phyloP scores from a whole-genome alignment of 2,329 filamentous ascomycete species.

The Westerdykella aurantiaca region DNA sequence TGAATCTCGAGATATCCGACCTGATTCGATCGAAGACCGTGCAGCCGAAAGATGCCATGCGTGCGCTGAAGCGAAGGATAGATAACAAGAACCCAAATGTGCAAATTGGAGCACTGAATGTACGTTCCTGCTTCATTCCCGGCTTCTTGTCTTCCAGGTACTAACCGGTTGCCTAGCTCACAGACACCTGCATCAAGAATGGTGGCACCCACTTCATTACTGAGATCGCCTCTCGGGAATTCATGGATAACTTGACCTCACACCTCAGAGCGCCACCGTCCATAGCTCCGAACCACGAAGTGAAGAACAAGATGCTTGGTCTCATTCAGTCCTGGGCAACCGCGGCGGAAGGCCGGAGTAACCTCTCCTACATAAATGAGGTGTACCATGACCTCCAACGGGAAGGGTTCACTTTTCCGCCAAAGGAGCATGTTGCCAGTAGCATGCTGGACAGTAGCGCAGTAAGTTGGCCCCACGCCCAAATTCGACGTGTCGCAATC shows the following conservation, averaged over 20 bases:
- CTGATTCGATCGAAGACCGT: constrained; percentile 96
- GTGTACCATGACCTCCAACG: constrained; percentile 76
- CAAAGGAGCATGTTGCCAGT: constrained; percentile 78
- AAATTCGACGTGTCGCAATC: neutral
- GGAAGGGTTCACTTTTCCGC: constrained; percentile 86
- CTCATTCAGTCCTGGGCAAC: constrained; percentile 90
- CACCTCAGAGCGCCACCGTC: constrained; percentile 73
- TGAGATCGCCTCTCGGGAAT: constrained; percentile 94
- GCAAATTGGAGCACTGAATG: constrained; percentile 89
- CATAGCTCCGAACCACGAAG: constrained; percentile 73
- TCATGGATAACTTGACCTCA: constrained; percentile 94
- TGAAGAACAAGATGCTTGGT: constrained; percentile 85
- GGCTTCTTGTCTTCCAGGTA: neutral
- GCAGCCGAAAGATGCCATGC: constrained; percentile 96
- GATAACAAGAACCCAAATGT: constrained; percentile 97
- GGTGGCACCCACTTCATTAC: constrained; percentile 89
- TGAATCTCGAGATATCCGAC: constrained; percentile 98
- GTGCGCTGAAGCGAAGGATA: constrained; percentile 86
- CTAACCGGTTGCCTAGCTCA: constrained; percentile 55
- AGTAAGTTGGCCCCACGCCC: constrained; percentile 49
- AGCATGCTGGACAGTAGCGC: constrained; percentile 98
- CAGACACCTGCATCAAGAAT: constrained; percentile 98
- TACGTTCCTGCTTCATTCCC: constrained; percentile 39
- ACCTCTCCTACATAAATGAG: constrained; percentile 79
- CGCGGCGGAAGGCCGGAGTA: constrained; percentile 77